These are phyloP conservation scores for Eucalyptus fibrosa DNA, from an alignment of 345 rosid species.

Conservation along the genomic window DNA sequence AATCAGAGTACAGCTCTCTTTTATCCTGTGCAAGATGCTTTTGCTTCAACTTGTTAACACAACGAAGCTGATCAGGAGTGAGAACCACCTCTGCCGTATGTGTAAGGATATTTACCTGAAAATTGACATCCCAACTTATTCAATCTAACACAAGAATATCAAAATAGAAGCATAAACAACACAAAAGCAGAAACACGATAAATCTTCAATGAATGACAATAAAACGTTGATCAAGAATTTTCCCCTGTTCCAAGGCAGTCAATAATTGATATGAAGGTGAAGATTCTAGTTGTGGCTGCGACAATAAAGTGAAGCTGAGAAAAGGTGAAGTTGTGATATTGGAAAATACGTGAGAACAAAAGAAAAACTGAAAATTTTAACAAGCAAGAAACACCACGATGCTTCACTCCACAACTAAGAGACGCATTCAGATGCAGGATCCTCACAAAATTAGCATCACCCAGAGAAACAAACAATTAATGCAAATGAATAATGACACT, in stretches of 20 bases:
- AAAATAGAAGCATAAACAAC: neutral
- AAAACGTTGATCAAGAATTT: neutral
- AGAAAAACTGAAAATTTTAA: neutral
- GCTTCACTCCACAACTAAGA: neutral
- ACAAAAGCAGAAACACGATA: neutral
- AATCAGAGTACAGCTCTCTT: constrained; percentile 2
- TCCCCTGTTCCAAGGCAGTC: neutral
- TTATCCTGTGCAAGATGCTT: constrained; percentile 9
- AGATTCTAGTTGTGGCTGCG: neutral
- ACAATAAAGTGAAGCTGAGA: neutral
- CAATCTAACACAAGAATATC: neutral
- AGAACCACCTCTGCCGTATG: constrained; percentile 29
- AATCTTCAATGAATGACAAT: neutral
- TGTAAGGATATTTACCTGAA: constrained; percentile 50
- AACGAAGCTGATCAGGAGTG: neutral
- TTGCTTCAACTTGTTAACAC: constrained; percentile 1
- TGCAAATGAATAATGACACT: neutral
- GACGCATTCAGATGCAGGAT: neutral
- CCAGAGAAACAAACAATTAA: neutral
- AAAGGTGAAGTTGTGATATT: neutral
- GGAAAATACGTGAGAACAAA: neutral
- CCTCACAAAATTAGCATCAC: neutral
- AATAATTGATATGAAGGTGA: neutral
- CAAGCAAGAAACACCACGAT: neutral
- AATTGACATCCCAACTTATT: neutral